phyloP scores from a whole-genome alignment of 257 asterid genomes.

The Solanum peruvianum region DNA sequence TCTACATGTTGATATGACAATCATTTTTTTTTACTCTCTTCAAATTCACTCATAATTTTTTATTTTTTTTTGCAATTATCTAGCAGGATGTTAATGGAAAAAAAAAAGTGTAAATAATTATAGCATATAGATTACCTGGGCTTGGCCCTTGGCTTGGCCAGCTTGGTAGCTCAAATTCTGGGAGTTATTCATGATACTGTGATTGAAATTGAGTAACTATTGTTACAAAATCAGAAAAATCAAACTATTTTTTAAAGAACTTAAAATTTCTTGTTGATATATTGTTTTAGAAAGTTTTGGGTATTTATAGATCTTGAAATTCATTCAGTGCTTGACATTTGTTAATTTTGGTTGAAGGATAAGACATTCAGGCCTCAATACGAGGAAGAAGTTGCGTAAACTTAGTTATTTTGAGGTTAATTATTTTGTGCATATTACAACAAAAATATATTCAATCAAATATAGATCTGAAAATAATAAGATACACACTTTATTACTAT shows the following conservation, averaged over 20 bases:
- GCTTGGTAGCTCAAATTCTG: no score
- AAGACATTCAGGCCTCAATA: neutral
- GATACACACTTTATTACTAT: no score
- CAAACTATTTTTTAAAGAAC: neutral
- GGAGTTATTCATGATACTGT: no score
- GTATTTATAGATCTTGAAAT: neutral
- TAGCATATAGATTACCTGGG: no score
- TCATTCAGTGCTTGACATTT: neutral
- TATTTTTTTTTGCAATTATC: neutral
- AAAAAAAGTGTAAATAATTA: no score
- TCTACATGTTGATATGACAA: neutral
- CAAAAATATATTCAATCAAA: neutral
- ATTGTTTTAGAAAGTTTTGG: neutral
- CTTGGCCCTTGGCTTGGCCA: no score
- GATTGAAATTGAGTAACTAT: no score
- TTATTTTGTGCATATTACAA: neutral
- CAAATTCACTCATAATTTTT: neutral
- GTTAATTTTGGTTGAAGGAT: neutral
- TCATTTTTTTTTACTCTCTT: no score
- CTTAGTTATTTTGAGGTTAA: neutral
- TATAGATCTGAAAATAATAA: no score
- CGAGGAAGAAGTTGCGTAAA: neutral
- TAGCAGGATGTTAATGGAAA: neutral
- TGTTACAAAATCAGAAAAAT: no score
- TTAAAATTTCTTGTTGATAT: neutral